Conservation (phyloP, 2,329 filamentous ascomycete species). For the Volutella citrinella region DNA sequence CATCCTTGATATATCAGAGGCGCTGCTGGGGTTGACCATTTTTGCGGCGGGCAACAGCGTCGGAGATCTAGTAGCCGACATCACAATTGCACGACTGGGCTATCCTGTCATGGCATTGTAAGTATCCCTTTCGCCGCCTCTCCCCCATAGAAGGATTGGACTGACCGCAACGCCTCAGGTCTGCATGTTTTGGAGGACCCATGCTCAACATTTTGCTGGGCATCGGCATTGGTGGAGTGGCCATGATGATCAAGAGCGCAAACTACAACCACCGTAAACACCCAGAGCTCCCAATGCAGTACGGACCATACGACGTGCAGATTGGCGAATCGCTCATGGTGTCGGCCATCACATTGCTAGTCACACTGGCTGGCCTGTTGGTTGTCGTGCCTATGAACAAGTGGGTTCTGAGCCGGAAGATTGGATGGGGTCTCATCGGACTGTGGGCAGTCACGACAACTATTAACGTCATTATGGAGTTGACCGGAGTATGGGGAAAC, state of each 20-base stretch:
- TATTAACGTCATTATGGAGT: slow-evolving; percentile 77
- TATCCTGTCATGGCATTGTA: slow-evolving; percentile 92
- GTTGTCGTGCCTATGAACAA: slow-evolving; percentile 79
- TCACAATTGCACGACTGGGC: slow-evolving; percentile 88
- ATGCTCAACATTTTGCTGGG: slow-evolving; percentile 97
- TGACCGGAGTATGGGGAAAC: slow-evolving; percentile 52
- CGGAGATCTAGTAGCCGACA: slow-evolving; percentile 89
- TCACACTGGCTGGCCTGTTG: slow-evolving; percentile 76
- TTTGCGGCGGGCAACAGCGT: slow-evolving; percentile 96
- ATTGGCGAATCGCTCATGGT: slow-evolving; percentile 84
- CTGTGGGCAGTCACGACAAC: slow-evolving; percentile 80
- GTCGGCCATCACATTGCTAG: slow-evolving; percentile 76
- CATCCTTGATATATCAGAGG: slow-evolving; percentile 89
- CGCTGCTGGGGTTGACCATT: slow-evolving; percentile 88
- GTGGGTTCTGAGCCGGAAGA: slow-evolving; percentile 79
- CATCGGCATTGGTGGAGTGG: slow-evolving; percentile 86
- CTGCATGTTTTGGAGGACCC: slow-evolving; percentile 95
- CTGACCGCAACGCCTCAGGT: slow-evolving; percentile 41
- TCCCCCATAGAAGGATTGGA: not conserved
- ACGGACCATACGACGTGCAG: slow-evolving; percentile 77
- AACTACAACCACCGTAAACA: slow-evolving; percentile 65
- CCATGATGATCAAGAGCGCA: slow-evolving; percentile 75
- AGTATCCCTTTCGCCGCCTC: slow-evolving; percentile 29
- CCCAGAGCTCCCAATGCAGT: slow-evolving; percentile 60
- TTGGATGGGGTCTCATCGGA: slow-evolving; percentile 76